phyloP scores from a whole-genome alignment of 148 eudicot species.

The Camellia sinensis region DNA sequence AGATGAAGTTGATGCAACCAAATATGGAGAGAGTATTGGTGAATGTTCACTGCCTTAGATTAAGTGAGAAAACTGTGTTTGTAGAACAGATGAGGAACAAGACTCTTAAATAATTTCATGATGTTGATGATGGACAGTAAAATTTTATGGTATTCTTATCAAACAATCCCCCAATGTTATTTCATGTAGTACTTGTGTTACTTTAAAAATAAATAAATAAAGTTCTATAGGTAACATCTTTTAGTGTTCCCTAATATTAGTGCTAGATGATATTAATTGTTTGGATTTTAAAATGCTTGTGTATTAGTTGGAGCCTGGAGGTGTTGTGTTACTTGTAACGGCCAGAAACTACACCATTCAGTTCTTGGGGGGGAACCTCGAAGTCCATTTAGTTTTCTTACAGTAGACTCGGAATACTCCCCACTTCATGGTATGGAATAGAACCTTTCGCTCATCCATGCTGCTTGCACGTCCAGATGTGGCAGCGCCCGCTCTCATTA shows the following conservation, averaged over 20 bases:
- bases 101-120: neutral
- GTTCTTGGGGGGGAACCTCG: no score
- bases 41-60: conserved; percentile 7
- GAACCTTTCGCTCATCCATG: no score
- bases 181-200: neutral
- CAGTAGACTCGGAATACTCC: no score
- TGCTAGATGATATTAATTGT: neutral
- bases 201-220: neutral
- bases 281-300: neutral
- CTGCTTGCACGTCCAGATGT: no score
- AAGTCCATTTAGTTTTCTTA: no score
- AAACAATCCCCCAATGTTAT: neutral
- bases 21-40: conserved; percentile 29
- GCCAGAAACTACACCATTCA: no score
- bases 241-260: neutral
- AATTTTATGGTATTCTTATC: neutral
- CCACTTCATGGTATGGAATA: no score
- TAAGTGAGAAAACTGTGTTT: conserved; percentile 4
- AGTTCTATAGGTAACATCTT: neutral
- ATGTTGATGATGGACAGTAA: neutral
- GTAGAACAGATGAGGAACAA: conserved; percentile 9
- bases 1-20: conserved; percentile 55
- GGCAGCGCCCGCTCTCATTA: no score
- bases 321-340: no score
- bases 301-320: neutral